These are phyloP conservation scores for Calonectria pseudoreteaudii DNA, from an alignment of 2,329 filamentous ascomycete genomes.

Conservation along the genomic window DNA sequence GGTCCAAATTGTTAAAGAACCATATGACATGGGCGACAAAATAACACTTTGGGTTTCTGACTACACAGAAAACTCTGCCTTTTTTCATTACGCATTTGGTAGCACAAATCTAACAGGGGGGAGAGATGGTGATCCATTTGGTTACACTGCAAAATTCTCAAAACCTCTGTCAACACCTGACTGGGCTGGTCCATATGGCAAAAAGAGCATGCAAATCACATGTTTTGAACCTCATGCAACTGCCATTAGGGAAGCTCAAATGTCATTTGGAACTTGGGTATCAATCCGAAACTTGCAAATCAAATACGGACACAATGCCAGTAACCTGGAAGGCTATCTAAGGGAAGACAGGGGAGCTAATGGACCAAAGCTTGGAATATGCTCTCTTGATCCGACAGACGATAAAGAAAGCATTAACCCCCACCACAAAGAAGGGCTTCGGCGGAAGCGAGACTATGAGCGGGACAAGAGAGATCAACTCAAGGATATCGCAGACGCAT, in stretches of 20 bases:
- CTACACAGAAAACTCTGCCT: constrained; percentile 77
- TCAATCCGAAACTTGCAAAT: constrained; percentile 79
- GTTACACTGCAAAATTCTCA: constrained; percentile 58
- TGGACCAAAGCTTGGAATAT: constrained; percentile 67
- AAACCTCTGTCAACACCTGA: constrained; percentile 37
- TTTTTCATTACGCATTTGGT: constrained; percentile 64
- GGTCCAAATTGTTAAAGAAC: constrained; percentile 73
- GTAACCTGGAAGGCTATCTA: constrained; percentile 78
- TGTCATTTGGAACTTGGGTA: constrained; percentile 73
- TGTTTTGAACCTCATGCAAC: constrained; percentile 76
- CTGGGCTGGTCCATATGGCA: constrained; percentile 84
- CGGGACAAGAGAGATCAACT: constrained; percentile 56
- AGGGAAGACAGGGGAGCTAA: constrained; percentile 66
- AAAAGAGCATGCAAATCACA: constrained; percentile 77
- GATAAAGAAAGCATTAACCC: constrained; percentile 57
- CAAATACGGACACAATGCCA: constrained; percentile 64
- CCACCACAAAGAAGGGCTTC: constrained; percentile 67
- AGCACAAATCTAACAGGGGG: constrained; percentile 46
- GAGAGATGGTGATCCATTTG: constrained; percentile 65
- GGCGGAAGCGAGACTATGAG: constrained; percentile 75
- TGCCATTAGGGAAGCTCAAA: constrained; percentile 62
- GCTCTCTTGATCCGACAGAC: constrained; percentile 56
- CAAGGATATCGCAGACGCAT: constrained; percentile 52
- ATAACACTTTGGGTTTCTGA: constrained; percentile 82
- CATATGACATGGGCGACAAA: constrained; percentile 57